Evolutionary conservation across 2,329 filamentous ascomycete genomes (phyloP).

Genomic region (Xylariaceae sp.): DNA sequence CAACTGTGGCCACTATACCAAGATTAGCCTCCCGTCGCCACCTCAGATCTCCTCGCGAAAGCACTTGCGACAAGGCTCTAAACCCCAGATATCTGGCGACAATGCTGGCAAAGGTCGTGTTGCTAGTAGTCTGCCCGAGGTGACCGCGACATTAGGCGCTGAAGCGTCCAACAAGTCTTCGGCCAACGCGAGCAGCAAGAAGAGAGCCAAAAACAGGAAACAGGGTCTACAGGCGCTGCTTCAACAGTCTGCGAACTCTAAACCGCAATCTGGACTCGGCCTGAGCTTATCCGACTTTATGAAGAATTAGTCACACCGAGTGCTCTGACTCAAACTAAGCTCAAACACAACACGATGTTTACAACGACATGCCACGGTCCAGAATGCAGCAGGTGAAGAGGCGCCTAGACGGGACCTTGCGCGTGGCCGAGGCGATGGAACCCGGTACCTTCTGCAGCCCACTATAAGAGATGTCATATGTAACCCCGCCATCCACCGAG

Average conservation of each 20-base stretch:
- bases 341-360: background rate
- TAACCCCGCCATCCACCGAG: conserved; percentile 35
- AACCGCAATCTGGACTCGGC: conserved; percentile 34
- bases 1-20: conserved; percentile 44
- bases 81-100: background rate
- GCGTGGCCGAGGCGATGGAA: too few relatives aligned
- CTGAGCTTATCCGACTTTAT: conserved; percentile 58
- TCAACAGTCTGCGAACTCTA: conserved; percentile 43
- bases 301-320: conserved; percentile 33
- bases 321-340: background rate
- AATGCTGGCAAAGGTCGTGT: background rate
- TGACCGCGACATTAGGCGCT: conserved; percentile 4
- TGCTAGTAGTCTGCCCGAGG: background rate
- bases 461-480: conserved; percentile 22
- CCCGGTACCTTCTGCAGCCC: background rate
- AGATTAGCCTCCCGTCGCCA: conserved; percentile 40
- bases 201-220: conserved; percentile 63
- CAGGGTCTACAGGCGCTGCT: conserved; percentile 64
- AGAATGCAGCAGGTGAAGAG: too few relatives aligned
- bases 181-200: conserved; percentile 60
- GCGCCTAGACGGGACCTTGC: too few relatives aligned
- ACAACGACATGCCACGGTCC: too few relatives aligned
- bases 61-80: conserved; percentile 28
- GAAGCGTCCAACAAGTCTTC: conserved; percentile 35
- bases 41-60: conserved; percentile 23